Base-by-base conservation (phyloP, 306 rosid species). In the Fagus sylvatica region DNA sequence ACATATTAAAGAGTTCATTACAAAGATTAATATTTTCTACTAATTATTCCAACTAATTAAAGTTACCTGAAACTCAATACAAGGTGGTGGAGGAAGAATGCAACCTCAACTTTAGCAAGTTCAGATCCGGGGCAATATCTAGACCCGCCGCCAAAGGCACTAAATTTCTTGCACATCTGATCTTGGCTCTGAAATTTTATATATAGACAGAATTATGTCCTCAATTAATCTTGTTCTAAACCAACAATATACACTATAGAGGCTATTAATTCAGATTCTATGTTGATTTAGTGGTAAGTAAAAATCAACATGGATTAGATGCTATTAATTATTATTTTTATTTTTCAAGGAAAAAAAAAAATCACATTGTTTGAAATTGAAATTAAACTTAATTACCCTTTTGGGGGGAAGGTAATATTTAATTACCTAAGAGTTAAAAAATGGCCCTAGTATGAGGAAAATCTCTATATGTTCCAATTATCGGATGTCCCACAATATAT, bases 71-170 rank as follows among this genome's bases (percentile, higher is more conserved):
- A 82, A 74, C 43, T 78, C 71, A 78, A 79, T 55, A 82, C 85
- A 68, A 82, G 82, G 76, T 78, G 85, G 73, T 82, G 85, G 68
- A 82, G 79, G 42, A 82, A 82, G 67, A 82, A 39, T 4, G 85
- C 79, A 48, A 69, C 82, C 71, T 82, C 85, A 61, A 82, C 43
- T 82, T 37, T 77, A 5, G 76, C 85, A 73, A 82, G 79, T 32
- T 82, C 85, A 51, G 79, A 78, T 12, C 82, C 85, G 13, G 85
- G 85, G 39, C 85, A 82, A 17, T 79, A 82, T 78, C 85, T 82
- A 7, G 82, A 39, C 7, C 85, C 85, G 36, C 85, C 85, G 49
- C 85, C 85, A 74, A 82, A 82, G 53, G 85, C 82, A 78, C 79
- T 77, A 43, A 78, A 82, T 51, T 39, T 82, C 76, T 82, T 82